Conservation (phyloP, 148 eudicot species). For the Vaccinium vitisidaea region DNA sequence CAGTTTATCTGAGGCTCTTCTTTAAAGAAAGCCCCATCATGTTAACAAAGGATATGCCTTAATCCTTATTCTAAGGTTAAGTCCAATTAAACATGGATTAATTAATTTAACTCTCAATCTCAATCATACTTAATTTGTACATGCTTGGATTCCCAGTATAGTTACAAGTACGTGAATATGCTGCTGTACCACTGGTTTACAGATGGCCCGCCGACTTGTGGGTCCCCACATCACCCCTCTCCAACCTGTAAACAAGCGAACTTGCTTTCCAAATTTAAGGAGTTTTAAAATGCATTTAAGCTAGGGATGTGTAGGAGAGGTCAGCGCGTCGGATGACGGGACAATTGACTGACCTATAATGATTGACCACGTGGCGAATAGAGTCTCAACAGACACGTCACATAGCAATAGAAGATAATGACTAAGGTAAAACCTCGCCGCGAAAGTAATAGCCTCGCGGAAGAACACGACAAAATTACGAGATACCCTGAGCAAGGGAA, state of each 20-base stretch:
- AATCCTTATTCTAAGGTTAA: slow-evolving; percentile 7
- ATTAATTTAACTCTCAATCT: not conserved
- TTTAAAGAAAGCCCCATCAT: slow-evolving; percentile 1
- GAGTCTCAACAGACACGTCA: too few relatives aligned
- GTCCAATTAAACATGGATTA: slow-evolving; percentile 13
- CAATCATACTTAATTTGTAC: slow-evolving; percentile 2
- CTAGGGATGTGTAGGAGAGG: too few relatives aligned
- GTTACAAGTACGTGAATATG: not conserved
- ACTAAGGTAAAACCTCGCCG: too few relatives aligned
- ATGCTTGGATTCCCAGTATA: not conserved
- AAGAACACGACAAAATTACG: too few relatives aligned
- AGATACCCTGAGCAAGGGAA: too few relatives aligned
- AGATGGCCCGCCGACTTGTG: slow-evolving; percentile 4
- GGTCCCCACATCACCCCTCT: not conserved
- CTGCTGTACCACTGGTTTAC: not conserved
- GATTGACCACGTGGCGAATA: too few relatives aligned
- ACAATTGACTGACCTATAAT: too few relatives aligned
- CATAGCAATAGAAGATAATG: too few relatives aligned
- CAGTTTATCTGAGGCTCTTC: slow-evolving; percentile 15
- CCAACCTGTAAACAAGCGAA: not conserved
- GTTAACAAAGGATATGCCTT: slow-evolving; percentile 10
- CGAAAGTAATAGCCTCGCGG: too few relatives aligned
- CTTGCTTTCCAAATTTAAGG: not conserved
- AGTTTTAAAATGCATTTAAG: not conserved
- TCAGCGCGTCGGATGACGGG: too few relatives aligned